These are phyloP conservation scores for Schwanniomyces vanrijiae DNA, from an alignment of 805 yeast species.

Conservation along the genomic window DNA sequence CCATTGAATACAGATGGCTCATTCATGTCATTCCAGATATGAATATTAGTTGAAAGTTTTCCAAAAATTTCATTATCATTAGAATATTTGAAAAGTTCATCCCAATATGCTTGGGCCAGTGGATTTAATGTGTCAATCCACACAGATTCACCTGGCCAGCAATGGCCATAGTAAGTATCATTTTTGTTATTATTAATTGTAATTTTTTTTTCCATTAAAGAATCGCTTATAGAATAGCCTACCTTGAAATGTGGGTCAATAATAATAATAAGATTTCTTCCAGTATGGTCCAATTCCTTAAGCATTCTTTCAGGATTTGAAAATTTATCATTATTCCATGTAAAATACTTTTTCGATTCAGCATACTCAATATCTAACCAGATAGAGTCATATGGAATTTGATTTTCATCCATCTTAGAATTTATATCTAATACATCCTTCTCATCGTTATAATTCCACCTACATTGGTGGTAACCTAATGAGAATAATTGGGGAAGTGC, in stretches of 20 bases:
- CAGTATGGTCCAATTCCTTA: slow-evolving; percentile 60
- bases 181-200: slow-evolving; percentile 50
- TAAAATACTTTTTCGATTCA: slow-evolving; percentile 81
- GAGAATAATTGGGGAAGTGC: slow-evolving; percentile 75
- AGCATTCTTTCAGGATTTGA: slow-evolving; percentile 76
- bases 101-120: slow-evolving; percentile 61
- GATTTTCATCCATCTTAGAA: slow-evolving; percentile 65
- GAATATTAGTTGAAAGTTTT: slow-evolving; percentile 63
- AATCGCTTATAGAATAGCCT: slow-evolving; percentile 64
- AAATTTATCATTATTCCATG: slow-evolving; percentile 78
- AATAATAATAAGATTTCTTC: slow-evolving; percentile 78
- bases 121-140: slow-evolving; percentile 91
- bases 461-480: slow-evolving; percentile 90
- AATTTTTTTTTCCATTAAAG: slow-evolving; percentile 39
- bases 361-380: slow-evolving; percentile 97
- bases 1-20: slow-evolving; percentile 96
- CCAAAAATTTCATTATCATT: slow-evolving; percentile 31
- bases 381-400: slow-evolving; percentile 84
- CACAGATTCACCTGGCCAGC: slow-evolving; percentile 97
- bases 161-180: slow-evolving; percentile 71
- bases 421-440: slow-evolving; percentile 77
- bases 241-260: slow-evolving; percentile 90
- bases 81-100: slow-evolving; percentile 47
- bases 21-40: slow-evolving; percentile 97
- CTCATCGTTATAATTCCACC: slow-evolving; percentile 96